Conservation (phyloP, 1,284 basidiomycete genomes). For the Cutaneotrichosporon cutaneum region DNA sequence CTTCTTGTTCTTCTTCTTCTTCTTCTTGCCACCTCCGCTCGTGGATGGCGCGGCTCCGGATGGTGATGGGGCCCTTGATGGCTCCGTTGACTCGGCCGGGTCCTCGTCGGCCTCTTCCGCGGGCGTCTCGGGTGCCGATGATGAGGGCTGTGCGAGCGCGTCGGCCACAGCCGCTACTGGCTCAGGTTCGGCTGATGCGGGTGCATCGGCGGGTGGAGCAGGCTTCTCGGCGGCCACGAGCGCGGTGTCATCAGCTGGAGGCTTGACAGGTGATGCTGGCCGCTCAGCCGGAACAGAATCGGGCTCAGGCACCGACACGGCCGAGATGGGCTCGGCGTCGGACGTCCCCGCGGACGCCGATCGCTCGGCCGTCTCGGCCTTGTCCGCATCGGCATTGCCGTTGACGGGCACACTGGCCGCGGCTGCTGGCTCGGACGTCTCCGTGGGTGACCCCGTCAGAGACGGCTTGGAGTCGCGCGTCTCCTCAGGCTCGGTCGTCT, state of each 20-base stretch:
- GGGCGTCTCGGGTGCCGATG: constrained; percentile 3
- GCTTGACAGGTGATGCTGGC: too few species aligned
- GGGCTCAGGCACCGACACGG: neutral
- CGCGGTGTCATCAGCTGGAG: neutral
- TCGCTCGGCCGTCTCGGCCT: neutral
- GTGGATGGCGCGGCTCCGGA: neutral
- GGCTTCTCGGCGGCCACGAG: neutral
- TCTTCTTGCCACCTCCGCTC: constrained; percentile 8
- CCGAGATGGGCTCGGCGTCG: neutral
- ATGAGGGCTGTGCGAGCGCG: neutral
- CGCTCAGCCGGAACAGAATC: neutral
- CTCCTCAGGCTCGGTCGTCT: neutral
- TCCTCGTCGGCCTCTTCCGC: constrained; percentile 7
- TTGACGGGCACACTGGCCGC: neutral
- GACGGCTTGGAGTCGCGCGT: neutral
- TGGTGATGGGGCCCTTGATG: constrained; percentile 26
- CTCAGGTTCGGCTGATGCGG: neutral
- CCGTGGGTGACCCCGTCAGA: too few species aligned
- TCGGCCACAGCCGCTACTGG: neutral
- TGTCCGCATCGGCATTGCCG: neutral
- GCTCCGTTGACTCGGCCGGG: constrained; percentile 9
- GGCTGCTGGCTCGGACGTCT: neutral
- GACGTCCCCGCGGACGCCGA: neutral
- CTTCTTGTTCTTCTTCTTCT: constrained; percentile 41
- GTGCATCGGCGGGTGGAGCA: neutral